phyloP scores from a whole-genome alignment of 306 rosid genomes.

The Cyamopsis tetragonoloba region DNA sequence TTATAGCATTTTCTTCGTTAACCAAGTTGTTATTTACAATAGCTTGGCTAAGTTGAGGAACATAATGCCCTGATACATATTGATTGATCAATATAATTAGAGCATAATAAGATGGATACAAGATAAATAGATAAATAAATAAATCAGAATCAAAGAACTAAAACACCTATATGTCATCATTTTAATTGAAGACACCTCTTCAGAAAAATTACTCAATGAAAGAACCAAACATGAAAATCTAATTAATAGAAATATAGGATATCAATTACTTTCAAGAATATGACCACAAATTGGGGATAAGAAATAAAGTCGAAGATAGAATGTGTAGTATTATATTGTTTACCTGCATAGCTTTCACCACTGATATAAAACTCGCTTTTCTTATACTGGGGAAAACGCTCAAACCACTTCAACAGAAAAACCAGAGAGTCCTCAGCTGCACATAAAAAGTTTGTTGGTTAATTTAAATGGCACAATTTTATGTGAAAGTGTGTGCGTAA shows the following conservation, averaged over 20 bases:
- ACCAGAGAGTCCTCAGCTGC: conserved; percentile 67
- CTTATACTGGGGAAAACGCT: conserved; percentile 76
- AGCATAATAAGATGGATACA: not conserved
- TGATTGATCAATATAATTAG: not conserved
- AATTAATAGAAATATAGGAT: not conserved
- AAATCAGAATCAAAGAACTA: not conserved
- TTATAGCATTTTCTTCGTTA: conserved; percentile 42
- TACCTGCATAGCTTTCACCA: conserved; percentile 98
- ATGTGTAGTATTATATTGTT: not conserved
- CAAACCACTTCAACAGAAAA: conserved; percentile 75
- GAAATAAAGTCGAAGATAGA: not conserved
- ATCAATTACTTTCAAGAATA: not conserved
- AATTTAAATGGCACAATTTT: conserved; percentile 3
- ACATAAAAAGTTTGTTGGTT: not conserved
- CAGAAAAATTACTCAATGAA: not conserved
- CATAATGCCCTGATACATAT: conserved; percentile 74
- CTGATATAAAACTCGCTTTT: conserved; percentile 58
- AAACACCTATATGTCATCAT: not conserved
- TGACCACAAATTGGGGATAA: not conserved
- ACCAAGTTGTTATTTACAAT: conserved; percentile 59
- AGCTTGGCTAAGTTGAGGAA: conserved; percentile 91
- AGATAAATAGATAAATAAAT: conserved; percentile 13
- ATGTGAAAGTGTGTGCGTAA: not conserved
- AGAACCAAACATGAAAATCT: not conserved
- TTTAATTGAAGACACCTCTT: not conserved